A percentile compares a stretch with the other conserved stretches of the same genome.
Evolutionary conservation across 495 filamentous ascomycete genomes (phyloP).

Genomic region (Immersiella caudata): DNA sequence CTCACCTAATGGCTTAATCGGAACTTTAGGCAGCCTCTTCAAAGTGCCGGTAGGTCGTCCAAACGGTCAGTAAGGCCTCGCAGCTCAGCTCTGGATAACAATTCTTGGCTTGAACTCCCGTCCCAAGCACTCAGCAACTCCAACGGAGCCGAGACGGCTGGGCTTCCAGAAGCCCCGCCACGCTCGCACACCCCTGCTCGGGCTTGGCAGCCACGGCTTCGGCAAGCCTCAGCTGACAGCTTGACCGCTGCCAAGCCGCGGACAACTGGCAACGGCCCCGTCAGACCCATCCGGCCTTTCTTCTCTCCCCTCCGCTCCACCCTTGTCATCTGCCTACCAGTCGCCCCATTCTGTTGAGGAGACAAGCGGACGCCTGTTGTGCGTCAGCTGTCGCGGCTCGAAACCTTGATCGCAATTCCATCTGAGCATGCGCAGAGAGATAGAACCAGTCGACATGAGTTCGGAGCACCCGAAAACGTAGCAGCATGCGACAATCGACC

Average conservation of each 20-base stretch:
- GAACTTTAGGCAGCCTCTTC: not conserved
- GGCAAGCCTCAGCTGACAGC: slow-evolving; percentile 12
- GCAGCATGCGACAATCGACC: slow-evolving; percentile 12
- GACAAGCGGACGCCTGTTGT: not conserved
- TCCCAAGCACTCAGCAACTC: not conserved
- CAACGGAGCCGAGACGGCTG: not conserved
- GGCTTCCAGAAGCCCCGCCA: not conserved
- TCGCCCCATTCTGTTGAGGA: not conserved
- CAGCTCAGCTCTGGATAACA: not conserved
- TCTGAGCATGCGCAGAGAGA: slow-evolving; percentile 2
- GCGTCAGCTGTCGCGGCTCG: not conserved
- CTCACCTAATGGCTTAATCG: not conserved
- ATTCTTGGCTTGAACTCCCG: not conserved
- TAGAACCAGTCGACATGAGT: not conserved
- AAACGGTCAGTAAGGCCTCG: not conserved
- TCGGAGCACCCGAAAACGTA: slow-evolving; percentile 7
- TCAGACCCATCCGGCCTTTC: not conserved
- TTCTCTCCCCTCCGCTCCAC: not conserved
- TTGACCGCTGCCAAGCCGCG: not conserved
- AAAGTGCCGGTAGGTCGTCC: not conserved
- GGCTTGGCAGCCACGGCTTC: not conserved
- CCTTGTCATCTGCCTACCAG: slow-evolving; percentile 3
- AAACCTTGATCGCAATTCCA: not conserved
- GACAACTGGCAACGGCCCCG: slow-evolving; percentile 5
- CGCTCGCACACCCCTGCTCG: not conserved